These are phyloP conservation scores for Glycine tomentella DNA, from an alignment of 306 rosid genomes.

Conservation along the genomic window DNA sequence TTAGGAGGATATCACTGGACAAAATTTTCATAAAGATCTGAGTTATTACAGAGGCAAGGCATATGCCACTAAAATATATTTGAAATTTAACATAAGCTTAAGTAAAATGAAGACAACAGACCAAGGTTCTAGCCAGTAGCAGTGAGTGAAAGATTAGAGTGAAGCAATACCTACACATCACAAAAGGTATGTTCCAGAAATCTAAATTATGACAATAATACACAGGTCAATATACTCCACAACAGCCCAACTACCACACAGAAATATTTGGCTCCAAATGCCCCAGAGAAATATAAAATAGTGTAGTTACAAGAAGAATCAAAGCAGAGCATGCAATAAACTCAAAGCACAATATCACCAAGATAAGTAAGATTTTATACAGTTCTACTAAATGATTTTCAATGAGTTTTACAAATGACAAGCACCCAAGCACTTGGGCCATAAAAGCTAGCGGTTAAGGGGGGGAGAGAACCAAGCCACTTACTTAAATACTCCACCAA, in stretches of 20 bases:
- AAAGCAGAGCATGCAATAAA: conserved; percentile 25
- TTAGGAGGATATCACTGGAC: conserved; percentile 24
- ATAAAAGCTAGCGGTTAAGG: neutral
- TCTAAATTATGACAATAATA: neutral
- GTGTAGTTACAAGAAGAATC: conserved; percentile 23
- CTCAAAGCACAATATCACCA: conserved; percentile 15
- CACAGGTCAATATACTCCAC: conserved; percentile 22
- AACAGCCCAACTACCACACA: conserved; percentile 41
- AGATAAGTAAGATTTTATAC: neutral
- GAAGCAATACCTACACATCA: conserved; percentile 15
- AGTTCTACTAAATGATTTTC: neutral
- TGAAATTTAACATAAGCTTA: neutral
- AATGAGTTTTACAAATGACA: neutral
- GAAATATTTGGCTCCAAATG: conserved; percentile 29
- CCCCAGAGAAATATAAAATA: conserved; percentile 23
- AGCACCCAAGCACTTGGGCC: neutral
- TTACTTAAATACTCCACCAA: neutral
- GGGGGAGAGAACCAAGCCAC: neutral
- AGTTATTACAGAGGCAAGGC: conserved; percentile 33
- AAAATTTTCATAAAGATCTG: conserved; percentile 30
- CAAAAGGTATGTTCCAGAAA: neutral
- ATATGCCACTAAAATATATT: conserved; percentile 9
- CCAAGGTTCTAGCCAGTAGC: neutral
- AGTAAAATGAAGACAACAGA: conserved; percentile 27
- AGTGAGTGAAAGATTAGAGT: neutral